Percentiles rank a stretch among this genome's conserved stretches.
These are phyloP conservation scores for Phytopythium ostracodes DNA, from an alignment of 352 stramenopile genomes.

Conservation along the genomic window DNA sequence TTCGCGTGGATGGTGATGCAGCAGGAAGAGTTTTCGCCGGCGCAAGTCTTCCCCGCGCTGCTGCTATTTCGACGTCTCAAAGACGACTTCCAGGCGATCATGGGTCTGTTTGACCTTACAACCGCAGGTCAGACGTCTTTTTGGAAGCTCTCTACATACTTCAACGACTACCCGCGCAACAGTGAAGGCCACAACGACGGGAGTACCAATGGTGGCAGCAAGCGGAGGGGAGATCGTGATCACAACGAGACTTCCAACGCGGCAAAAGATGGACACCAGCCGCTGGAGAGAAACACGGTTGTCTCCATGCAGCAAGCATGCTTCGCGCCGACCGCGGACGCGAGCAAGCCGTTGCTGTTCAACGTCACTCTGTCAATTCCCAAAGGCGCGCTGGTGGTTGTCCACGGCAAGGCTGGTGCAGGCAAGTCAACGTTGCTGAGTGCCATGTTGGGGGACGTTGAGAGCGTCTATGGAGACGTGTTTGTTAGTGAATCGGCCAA, in stretches of 20 bases:
- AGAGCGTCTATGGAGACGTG: constrained; percentile 32
- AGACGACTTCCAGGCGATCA: constrained; percentile 23
- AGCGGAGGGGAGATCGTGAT: not conserved
- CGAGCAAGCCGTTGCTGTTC: constrained; percentile 37
- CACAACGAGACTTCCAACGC: not conserved
- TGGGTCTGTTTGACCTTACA: constrained; percentile 20
- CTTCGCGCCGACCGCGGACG: constrained; percentile 28
- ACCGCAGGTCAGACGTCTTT: constrained; percentile 18
- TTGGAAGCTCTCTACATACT: constrained; percentile 21
- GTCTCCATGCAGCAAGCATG: constrained; percentile 36
- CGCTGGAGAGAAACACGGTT: constrained; percentile 17
- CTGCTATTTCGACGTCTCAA: constrained; percentile 31
- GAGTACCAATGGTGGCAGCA: not conserved
- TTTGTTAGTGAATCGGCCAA: constrained; percentile 28
- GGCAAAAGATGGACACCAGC: not conserved
- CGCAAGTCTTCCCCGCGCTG: constrained; percentile 28
- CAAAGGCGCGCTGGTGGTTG: constrained; percentile 46
- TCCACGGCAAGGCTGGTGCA: constrained; percentile 53
- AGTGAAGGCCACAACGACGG: not conserved
- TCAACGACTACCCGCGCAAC: constrained; percentile 8
- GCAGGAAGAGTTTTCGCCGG: constrained; percentile 23
- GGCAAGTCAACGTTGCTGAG: constrained; percentile 63
- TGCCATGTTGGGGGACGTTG: constrained; percentile 44
- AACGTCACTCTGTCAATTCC: constrained; percentile 46
- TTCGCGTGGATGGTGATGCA: constrained; percentile 34